phyloP scores from a whole-genome alignment of 768 basidiomycete genomes.

The Mycena albidolilacea region DNA sequence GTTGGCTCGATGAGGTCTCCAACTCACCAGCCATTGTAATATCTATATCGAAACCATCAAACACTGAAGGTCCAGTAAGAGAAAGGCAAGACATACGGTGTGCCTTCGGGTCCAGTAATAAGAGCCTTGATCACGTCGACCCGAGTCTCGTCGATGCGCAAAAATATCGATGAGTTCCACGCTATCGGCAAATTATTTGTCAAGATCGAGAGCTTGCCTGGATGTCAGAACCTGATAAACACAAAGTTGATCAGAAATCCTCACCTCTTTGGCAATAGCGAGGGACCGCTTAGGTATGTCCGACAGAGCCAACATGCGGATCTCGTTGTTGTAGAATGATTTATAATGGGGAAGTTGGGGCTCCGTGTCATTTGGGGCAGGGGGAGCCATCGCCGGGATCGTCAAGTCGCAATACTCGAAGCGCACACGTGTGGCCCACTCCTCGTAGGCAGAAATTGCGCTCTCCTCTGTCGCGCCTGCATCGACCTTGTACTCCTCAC shows the following conservation, averaged over 20 bases:
- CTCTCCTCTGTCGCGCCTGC: constrained; percentile 77
- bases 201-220: constrained; percentile 86
- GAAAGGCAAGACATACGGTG: constrained; percentile 72
- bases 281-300: constrained; percentile 93
- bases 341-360: constrained; percentile 82
- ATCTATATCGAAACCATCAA: constrained; percentile 58
- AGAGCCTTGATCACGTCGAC: constrained; percentile 95
- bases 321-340: constrained; percentile 87
- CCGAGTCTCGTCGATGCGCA: constrained; percentile 92
- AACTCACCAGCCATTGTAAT: constrained; percentile 91
- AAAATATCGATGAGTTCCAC: constrained; percentile 95
- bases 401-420: constrained; percentile 96
- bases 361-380: constrained; percentile 51
- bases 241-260: neutral
- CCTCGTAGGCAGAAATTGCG: constrained; percentile 77
- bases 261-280: constrained; percentile 95
- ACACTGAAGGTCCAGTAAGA: constrained; percentile 25
- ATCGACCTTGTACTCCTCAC: constrained; percentile 57
- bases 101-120: constrained; percentile 93
- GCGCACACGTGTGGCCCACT: constrained; percentile 86
- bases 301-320: constrained; percentile 85
- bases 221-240: constrained; percentile 11
- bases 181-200: constrained; percentile 95
- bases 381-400: constrained; percentile 51
- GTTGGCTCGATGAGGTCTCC: constrained; percentile 10